Evolutionary conservation across 306 rosid species (phyloP).

Genomic region (cucumber (Cucumis sativus)): DNA sequence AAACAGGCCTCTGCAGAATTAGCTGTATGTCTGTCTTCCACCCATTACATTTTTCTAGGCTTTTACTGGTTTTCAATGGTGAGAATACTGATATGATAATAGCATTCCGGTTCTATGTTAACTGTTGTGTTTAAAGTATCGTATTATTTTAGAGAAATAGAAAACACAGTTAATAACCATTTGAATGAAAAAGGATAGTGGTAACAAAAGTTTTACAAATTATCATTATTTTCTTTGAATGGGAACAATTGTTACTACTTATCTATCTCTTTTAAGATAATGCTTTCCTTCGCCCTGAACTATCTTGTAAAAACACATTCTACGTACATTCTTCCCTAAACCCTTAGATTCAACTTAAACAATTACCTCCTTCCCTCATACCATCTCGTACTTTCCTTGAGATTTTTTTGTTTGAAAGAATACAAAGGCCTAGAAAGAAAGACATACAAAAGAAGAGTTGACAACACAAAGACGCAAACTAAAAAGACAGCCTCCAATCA

Average conservation of each 20-base stretch:
- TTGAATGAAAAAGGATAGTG: not conserved
- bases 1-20: conserved; percentile 12
- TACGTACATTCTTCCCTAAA: too few relatives aligned
- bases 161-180: not conserved
- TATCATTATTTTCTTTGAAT: not conserved
- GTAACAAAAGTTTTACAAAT: not conserved
- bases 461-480: too few relatives aligned
- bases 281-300: not conserved
- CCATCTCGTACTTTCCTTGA: too few relatives aligned
- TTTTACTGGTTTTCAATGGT: not conserved
- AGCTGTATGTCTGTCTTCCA: conserved; percentile 14
- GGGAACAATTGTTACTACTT: not conserved
- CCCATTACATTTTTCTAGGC: not conserved
- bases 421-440: too few relatives aligned
- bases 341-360: too few relatives aligned
- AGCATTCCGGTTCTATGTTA: not conserved
- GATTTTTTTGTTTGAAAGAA: too few relatives aligned
- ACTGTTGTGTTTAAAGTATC: not conserved
- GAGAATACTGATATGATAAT: not conserved
- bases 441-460: too few relatives aligned
- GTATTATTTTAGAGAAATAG: not conserved
- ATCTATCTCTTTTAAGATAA: not conserved
- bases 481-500: too few relatives aligned
- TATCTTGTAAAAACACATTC: not conserved
- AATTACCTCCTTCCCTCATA: too few relatives aligned